Base-by-base conservation (phyloP, 2,329 filamentous ascomycete genomes). In the Scedosporium apiospermum region DNA sequence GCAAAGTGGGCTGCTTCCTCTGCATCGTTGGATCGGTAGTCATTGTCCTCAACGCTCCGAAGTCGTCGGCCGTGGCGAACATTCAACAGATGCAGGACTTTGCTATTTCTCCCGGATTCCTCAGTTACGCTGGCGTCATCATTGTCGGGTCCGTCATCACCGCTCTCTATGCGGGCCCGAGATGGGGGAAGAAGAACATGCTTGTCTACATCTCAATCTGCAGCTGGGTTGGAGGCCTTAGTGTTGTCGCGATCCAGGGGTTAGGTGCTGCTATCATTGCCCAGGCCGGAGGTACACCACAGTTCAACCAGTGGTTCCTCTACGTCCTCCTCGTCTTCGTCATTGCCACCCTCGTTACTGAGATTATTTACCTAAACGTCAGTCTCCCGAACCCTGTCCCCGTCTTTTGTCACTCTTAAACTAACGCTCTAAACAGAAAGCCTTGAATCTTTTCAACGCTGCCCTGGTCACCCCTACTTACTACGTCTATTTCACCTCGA, bases 251-350 rank as follows among this genome's bases (percentile, higher is more conserved):
- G 16, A 98, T 93, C 2, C 93, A 98, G 75, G 95, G 95, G 18
- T 77, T 99, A 53, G 95, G 95, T 61, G 87, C 93, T 62, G 93
- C 93, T 18, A 93, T 99, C 66, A 84, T 97, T 62, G 90, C 93
- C 0, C 92, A 96, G 77, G 88, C 88, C 64, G 82, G 84, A 18
- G 95, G 93, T 16, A 85, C 86, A 59, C 82, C 88, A 1, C 93
- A 99, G 80, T 98, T 96, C 76, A 96, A 97, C 73, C 86, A 98
- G 73, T 98, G 93, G 93, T 99, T 99, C 71, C 77, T 96, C 46
- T 99, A 96, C 75, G 88, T 98, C 4, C 77, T 98, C 38, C 78
- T 98, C 63, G 90, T 93, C 4, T 98, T 99, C 75, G 92, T 98
- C 61, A 82, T 98, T 66, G 77, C 79, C n/a, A 98, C 95, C 0